Base-by-base conservation (phyloP, 2,329 filamentous ascomycete species). In the Pestalotiopsis sp. region DNA sequence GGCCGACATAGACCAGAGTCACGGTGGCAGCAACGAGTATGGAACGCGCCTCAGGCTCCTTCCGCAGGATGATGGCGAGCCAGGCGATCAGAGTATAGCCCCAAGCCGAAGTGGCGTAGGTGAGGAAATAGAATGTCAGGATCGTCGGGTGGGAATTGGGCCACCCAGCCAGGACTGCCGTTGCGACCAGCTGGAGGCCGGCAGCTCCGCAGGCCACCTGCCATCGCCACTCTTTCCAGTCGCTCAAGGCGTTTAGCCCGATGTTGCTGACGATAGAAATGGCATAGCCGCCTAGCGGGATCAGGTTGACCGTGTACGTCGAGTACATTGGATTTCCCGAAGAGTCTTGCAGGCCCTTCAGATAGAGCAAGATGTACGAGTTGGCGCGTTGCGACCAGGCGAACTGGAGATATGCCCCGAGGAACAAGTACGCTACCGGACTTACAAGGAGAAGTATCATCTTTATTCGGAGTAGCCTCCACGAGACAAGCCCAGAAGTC, bases 221-320 rank as follows among this genome's bases (percentile, higher is more conserved):
- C 80, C 80, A 82, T 7, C 80, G 76, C 80, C 80, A 82, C 27
- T 75, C 76, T 69, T 80, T 81, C 76, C 76, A 77, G 67, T 82
- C 80, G 0, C 79, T 80, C 0, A 82, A 58, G 4, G 76, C 77
- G 64, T 81, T 81, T 13, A 82, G 70, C 1, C 74, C 74, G 13
- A 82, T 70, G 25, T 77, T 82, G 7, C 76, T 78, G 13, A 80
- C 69, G 12, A 82, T 82, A 66, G 80, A 73, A 23, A 75, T 72
- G 4, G 71, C 71, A 20, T 75, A 75, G 9, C 74, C 74, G 13
- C 72, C 74, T 3, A 75, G 71, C 0, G 74, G 74, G 27, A 76
- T 74, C 5, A 76, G 59, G 58, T 75, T 75, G 20, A 76, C 74
- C n/a, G 69, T 71, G 45, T 75, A 75, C 0, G 71, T 72, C 13